These are phyloP conservation scores for Styphnolobium japonicum DNA, from an alignment of 306 rosid species.

Conservation along the genomic window DNA sequence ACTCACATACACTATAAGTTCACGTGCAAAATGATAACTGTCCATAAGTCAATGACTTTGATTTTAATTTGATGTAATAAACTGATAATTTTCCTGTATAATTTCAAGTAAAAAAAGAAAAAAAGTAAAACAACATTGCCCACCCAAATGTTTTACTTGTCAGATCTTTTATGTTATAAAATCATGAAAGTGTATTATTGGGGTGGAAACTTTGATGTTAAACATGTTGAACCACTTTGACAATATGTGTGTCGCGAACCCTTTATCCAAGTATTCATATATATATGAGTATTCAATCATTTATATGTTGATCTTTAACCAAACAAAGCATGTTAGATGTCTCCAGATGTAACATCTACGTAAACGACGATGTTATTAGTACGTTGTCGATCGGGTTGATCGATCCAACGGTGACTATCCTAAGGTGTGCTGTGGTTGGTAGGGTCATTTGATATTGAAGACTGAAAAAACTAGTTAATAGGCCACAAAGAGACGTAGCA, in stretches of 20 bases:
- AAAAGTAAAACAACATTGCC: too few relatives aligned
- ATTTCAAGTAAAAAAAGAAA: too few relatives aligned
- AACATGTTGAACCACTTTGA: background rate
- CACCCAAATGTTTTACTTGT: too few relatives aligned
- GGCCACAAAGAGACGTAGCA: too few relatives aligned
- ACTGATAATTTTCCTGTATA: too few relatives aligned
- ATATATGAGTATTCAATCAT: conserved; percentile 39
- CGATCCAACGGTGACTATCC: background rate
- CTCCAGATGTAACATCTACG: background rate
- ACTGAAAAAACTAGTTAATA: too few relatives aligned
- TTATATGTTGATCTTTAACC: conserved; percentile 32
- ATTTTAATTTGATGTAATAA: too few relatives aligned
- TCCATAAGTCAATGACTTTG: too few relatives aligned
- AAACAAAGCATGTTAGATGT: conserved; percentile 42
- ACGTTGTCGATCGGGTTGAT: background rate
- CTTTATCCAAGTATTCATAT: conserved; percentile 14
- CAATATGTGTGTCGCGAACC: conserved; percentile 1
- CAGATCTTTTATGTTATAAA: background rate
- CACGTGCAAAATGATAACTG: too few relatives aligned
- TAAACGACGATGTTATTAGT: background rate
- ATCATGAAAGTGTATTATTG: background rate
- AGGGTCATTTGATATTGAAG: background rate
- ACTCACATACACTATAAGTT: too few relatives aligned
- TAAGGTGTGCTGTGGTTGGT: background rate
- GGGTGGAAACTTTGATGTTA: background rate